Evolutionary conservation across 345 rosid species (phyloP).

Genomic region (Mallotus nudiflorus): DNA sequence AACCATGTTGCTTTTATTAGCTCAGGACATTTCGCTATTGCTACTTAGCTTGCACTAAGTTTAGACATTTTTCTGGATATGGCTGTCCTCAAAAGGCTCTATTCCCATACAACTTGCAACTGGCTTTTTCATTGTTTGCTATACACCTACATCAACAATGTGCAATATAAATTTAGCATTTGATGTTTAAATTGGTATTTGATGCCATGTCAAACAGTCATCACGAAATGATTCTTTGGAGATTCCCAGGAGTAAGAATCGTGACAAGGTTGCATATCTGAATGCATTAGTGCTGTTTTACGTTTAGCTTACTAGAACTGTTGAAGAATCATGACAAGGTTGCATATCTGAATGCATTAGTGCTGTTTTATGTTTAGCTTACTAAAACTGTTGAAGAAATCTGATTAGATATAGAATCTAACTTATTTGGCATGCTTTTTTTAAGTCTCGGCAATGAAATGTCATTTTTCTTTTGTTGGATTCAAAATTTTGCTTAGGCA

Average conservation of each 20-base stretch:
- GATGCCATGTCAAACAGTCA: background rate
- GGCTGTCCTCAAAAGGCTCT: background rate
- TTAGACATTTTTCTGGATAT: too few relatives aligned
- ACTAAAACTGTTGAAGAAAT: background rate
- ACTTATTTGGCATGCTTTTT: background rate
- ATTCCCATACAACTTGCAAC: background rate
- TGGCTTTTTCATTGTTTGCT: background rate
- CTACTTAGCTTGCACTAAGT: background rate
- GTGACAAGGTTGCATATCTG: background rate
- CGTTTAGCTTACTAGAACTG: background rate
- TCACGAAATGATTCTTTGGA: background rate
- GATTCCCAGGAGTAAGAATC: background rate
- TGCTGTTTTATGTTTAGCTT: background rate
- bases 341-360: background rate
- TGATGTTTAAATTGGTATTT: background rate
- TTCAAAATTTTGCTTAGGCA: slow-evolving; percentile 14
- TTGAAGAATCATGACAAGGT: background rate
- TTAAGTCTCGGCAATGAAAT: background rate
- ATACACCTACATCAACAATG: background rate
- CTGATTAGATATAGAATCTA: background rate
- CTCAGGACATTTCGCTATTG: background rate
- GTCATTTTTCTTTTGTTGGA: background rate
- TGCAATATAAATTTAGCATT: background rate
- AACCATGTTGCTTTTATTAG: background rate
- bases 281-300: background rate